Base-by-base conservation (phyloP, 1,139 yeast species). In the Protomyces inouyei region DNA sequence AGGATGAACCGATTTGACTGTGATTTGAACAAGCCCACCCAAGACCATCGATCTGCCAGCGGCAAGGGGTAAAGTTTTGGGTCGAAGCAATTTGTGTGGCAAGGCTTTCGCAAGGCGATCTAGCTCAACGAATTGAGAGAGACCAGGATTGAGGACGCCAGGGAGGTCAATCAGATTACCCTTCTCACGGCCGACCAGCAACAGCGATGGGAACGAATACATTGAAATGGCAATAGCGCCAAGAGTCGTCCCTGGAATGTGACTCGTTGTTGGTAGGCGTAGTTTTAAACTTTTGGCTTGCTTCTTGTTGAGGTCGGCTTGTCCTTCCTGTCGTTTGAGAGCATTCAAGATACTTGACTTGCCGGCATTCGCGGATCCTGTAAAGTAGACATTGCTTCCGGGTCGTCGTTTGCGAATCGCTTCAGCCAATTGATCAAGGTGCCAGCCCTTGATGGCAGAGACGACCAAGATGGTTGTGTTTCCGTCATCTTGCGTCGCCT, bases 311-410 rank as follows among this genome's bases (percentile, higher is more conserved):
- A 18, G 12, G 25, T 43, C 48, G 12, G 25, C 23, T 4, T 35
- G 25, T 21, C 46, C 40, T 16, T 38, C 38, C 25, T 55, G 35
- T 10, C 57, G 52, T 18, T 52, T 51, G 8, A 59, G 36, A 2
- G 63, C 28, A 21, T 51, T 40, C 14, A 59, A 40, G 5, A 59
- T 23, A 35, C 57, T 59, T 12, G 63, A 59, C 36, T 59, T 59
- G 40, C 63, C 63, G 43, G 63, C 63, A 52, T 59, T 59, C 5
- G 63, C 63, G 28, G 63, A 38, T 2, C 63, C 63, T 16, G 40
- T 51, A 25, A 59, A 52, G 35, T 59, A 59, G 14, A 59, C 54
- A 28, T 59, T 59, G 28, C 52, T 52, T n/a, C 63, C 63, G 3
- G 43, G 40, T 8, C 63, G 28, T n/a, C 63, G 35, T 23, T 48